These are phyloP conservation scores for Neofusicoccum umdonicola DNA, from an alignment of 2,329 filamentous ascomycete genomes.

Conservation along the genomic window DNA sequence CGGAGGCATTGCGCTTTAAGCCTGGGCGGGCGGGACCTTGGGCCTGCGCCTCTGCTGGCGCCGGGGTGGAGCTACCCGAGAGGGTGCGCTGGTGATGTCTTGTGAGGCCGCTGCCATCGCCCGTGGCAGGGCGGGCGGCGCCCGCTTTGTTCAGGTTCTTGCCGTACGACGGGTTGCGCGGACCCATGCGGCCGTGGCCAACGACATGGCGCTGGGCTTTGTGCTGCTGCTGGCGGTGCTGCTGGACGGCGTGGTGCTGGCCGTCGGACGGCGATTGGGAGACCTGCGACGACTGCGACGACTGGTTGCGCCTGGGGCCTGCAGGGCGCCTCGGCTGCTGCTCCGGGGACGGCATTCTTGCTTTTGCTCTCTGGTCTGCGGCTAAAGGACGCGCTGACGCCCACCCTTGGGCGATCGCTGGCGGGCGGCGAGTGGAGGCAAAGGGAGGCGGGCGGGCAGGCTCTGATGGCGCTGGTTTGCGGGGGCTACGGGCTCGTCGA, in stretches of 20 bases:
- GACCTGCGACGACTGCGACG: conserved; percentile 34
- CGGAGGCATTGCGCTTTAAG: conserved; percentile 45
- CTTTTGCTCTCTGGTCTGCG: conserved; percentile 1
- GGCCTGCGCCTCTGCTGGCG: conserved; percentile 27
- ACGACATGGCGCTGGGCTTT: conserved; percentile 42
- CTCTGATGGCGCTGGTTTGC: conserved; percentile 7
- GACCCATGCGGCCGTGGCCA: conserved; percentile 36
- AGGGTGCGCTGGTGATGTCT: conserved; percentile 38
- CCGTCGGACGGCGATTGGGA: conserved; percentile 39
- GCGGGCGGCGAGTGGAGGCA: conserved; percentile 1
- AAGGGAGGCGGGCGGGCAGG: conserved; percentile 15
- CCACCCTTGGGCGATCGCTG: neutral
- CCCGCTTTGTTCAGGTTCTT: conserved; percentile 45
- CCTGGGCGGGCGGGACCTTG: conserved; percentile 34
- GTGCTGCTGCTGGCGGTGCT: conserved; percentile 24
- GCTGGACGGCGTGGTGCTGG: conserved; percentile 21
- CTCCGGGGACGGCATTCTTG: conserved; percentile 14
- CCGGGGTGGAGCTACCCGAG: conserved; percentile 33
- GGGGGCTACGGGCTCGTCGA: conserved; percentile 2
- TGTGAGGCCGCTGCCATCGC: conserved; percentile 26
- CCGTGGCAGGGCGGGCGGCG: conserved; percentile 26
- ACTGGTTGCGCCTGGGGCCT: conserved; percentile 31
- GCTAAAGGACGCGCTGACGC: conserved; percentile 11
- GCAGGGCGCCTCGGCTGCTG: conserved; percentile 34
- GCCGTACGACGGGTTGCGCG: conserved; percentile 39